These are phyloP conservation scores for Scenedesmus sp. DNA, from an alignment of 163 green algal genomes.

Conservation along the genomic window DNA sequence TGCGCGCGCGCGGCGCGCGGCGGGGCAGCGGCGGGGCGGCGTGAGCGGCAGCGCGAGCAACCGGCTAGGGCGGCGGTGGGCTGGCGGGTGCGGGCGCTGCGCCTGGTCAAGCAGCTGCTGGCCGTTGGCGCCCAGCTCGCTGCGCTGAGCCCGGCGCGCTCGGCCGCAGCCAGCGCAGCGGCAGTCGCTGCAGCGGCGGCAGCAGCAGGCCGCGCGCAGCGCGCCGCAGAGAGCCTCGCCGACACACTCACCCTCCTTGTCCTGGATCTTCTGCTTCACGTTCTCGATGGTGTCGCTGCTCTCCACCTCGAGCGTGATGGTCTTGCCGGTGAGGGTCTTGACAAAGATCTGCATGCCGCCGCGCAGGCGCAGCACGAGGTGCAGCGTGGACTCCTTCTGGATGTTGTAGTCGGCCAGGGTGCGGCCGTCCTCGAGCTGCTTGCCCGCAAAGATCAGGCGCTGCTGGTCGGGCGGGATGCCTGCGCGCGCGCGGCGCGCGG, in stretches of 20 bases:
- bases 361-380: conserved; percentile 82
- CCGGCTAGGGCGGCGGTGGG: not conserved
- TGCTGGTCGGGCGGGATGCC: conserved; percentile 97
- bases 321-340: conserved; percentile 96
- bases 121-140: too few species aligned
- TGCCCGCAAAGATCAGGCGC: conserved; percentile 97
- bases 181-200: too few species aligned
- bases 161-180: too few species aligned
- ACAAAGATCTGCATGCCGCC: conserved; percentile 96
- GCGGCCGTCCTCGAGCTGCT: conserved; percentile 96
- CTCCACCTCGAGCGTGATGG: conserved; percentile 93
- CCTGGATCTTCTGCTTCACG: conserved; percentile 84
- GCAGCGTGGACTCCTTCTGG: conserved; percentile 84
- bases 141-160: too few species aligned
- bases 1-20: not conserved
- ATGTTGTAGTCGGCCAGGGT: conserved; percentile 87
- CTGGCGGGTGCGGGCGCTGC: too few species aligned
- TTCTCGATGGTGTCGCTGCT: conserved; percentile 73
- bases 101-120: too few species aligned
- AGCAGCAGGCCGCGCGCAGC: too few species aligned
- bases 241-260: conserved; percentile 66
- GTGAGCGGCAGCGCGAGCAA: not conserved
- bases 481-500: not conserved
- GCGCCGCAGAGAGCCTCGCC: conserved; percentile 92
- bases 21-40: not conserved